A percentile compares a stretch with the other conserved stretches of the same genome.
These are phyloP conservation scores for Colletotrichum sp. DNA, from an alignment of 2,329 filamentous ascomycete species.

Conservation along the genomic window DNA sequence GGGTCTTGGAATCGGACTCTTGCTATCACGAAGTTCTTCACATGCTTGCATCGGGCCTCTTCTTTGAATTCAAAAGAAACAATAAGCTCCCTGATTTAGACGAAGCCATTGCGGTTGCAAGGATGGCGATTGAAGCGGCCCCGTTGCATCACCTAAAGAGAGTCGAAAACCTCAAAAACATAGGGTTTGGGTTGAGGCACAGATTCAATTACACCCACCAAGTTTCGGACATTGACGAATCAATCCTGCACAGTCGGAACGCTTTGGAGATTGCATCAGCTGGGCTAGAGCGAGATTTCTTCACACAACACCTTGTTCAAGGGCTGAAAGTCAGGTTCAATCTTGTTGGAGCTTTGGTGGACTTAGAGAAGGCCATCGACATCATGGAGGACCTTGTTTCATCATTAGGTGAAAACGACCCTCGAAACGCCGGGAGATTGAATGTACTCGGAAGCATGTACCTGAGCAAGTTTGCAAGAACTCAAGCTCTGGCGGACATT, in stretches of 20 bases:
- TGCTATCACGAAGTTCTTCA: background rate
- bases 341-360: background rate
- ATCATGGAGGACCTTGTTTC: background rate
- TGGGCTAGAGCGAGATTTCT: rapidly evolving
- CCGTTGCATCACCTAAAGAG: rapidly evolving
- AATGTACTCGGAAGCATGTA: background rate
- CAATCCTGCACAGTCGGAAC: rapidly evolving
- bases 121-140: background rate
- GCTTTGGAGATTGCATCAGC: rapidly evolving
- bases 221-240: background rate
- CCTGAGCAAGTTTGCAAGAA: background rate
- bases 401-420: background rate
- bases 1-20: background rate
- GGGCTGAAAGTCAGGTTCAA: background rate
- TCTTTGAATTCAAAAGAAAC: background rate
- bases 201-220: rapidly evolving
- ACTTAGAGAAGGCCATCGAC: background rate
- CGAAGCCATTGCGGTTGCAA: background rate
- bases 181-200: background rate
- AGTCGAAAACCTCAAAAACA: background rate
- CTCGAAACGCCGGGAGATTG: background rate
- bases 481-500: rapidly evolving
- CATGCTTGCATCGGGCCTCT: rapidly evolving
- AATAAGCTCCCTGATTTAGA: background rate
- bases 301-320: rapidly evolving